phyloP scores from a whole-genome alignment of 2,329 filamentous ascomycete genomes.

The Oidium heveae region DNA sequence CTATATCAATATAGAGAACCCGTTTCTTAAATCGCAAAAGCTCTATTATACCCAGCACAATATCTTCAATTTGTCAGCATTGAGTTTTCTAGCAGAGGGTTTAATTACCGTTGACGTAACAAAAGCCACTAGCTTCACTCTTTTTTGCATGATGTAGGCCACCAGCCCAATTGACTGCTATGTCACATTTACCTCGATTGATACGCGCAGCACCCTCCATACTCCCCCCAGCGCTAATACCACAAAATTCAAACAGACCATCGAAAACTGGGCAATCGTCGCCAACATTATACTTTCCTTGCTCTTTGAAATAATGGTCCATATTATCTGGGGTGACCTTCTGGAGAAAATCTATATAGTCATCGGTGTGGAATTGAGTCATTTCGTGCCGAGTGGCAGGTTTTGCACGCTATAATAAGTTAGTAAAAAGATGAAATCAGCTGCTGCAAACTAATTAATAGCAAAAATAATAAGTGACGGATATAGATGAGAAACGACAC shows the following conservation, averaged over 20 bases:
- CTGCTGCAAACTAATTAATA: too few species aligned
- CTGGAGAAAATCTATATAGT: conserved; percentile 85
- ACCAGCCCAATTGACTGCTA: conserved; percentile 95
- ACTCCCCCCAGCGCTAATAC: conserved; percentile 78
- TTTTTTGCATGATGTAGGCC: conserved; percentile 96
- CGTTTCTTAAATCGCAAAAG: conserved; percentile 74
- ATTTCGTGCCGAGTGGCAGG: conserved; percentile 75
- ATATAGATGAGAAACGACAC: too few species aligned
- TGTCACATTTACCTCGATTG: conserved; percentile 77
- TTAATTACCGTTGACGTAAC: conserved; percentile 74
- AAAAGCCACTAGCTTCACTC: conserved; percentile 86
- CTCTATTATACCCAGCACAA: conserved; percentile 84
- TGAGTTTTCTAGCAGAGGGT: not conserved
- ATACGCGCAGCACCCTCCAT: conserved; percentile 83
- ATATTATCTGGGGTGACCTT: conserved; percentile 98
- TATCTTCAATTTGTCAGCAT: conserved; percentile 38
- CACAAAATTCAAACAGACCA: conserved; percentile 89
- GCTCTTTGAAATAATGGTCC: conserved; percentile 76
- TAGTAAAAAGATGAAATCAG: too few species aligned
- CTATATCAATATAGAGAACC: conserved; percentile 94
- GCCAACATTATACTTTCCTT: conserved; percentile 80
- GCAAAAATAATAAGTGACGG: too few species aligned
- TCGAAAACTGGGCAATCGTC: conserved; percentile 97
- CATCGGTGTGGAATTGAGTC: conserved; percentile 78
- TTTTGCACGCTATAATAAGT: conserved; percentile 41